A percentile compares a stretch with the other conserved stretches of the same genome.
These are phyloP conservation scores for Pythium apleroticum DNA, from an alignment of 352 stramenopile species.

Conservation along the genomic window DNA sequence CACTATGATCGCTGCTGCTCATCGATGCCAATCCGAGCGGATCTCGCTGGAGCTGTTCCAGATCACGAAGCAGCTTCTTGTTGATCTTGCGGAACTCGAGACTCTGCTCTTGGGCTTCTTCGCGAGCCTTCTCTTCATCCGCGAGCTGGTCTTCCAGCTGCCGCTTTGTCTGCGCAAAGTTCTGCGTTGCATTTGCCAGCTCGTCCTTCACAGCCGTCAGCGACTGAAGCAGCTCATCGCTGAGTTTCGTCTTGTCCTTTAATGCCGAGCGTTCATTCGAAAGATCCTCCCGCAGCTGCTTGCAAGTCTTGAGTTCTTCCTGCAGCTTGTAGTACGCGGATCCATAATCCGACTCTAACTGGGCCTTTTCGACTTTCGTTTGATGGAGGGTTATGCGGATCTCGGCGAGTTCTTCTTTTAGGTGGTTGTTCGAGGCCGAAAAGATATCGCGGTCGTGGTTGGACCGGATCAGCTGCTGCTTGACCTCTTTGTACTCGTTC, in stretches of 20 bases:
- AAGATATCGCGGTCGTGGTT: constrained; percentile 79
- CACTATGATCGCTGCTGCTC: not conserved
- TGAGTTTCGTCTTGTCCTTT: constrained; percentile 49
- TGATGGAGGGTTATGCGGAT: constrained; percentile 66
- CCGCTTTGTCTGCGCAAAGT: constrained; percentile 70
- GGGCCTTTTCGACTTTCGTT: constrained; percentile 64
- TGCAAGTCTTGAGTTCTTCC: constrained; percentile 66
- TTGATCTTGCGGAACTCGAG: constrained; percentile 72
- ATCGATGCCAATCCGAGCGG: constrained; percentile 22
- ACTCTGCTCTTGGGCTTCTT: constrained; percentile 77
- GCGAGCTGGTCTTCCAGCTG: constrained; percentile 78
- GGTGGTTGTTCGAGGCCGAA: constrained; percentile 70
- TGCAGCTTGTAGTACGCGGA: constrained; percentile 63
- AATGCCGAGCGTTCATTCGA: constrained; percentile 37
- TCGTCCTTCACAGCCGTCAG: constrained; percentile 66
- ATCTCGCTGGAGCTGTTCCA: constrained; percentile 47
- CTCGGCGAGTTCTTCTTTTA: constrained; percentile 71
- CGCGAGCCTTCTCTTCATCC: constrained; percentile 64
- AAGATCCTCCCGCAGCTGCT: constrained; percentile 48
- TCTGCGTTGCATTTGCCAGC: constrained; percentile 47
- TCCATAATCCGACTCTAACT: constrained; percentile 72
- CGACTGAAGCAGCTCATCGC: constrained; percentile 55
- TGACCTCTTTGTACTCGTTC: constrained; percentile 62
- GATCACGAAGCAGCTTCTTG: constrained; percentile 61
- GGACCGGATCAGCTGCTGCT: constrained; percentile 62